Conservation (phyloP, 23 red algal species). For the Pyropia yezoensis region DNA sequence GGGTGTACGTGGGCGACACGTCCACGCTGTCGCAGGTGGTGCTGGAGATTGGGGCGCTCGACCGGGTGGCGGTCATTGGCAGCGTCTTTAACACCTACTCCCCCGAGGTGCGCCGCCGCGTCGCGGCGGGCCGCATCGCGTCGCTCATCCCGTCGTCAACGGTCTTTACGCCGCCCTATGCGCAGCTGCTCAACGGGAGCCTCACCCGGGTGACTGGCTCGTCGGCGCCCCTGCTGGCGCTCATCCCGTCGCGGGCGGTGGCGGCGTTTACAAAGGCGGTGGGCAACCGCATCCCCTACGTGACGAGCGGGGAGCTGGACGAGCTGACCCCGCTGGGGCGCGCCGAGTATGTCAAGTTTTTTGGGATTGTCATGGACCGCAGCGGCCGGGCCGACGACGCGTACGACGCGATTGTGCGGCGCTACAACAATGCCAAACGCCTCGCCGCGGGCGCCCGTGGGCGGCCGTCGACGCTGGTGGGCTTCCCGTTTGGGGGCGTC, state of each 20-base stretch:
- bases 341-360: conserved; percentile 2
- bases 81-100: background rate
- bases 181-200: too few relatives aligned
- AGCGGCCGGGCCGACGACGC: background rate
- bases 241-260: too few relatives aligned
- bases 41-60: background rate
- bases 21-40: background rate
- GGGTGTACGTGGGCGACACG: background rate
- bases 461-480: too few relatives aligned
- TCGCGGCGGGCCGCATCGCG: background rate
- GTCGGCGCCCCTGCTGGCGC: too few relatives aligned
- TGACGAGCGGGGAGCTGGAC: background rate
- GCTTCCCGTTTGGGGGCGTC: background rate
- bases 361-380: background rate
- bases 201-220: too few relatives aligned
- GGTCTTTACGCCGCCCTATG: too few relatives aligned
- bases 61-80: background rate
- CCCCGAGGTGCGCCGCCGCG: background rate
- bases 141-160: too few relatives aligned
- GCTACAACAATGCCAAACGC: background rate
- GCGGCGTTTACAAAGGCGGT: too few relatives aligned
- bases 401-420: background rate
- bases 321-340: background rate
- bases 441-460: background rate
- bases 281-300: too few relatives aligned